A percentile compares a stretch with the other conserved stretches of the same genome.
phyloP scores from a whole-genome alignment of 2,329 filamentous ascomycete genomes.

The Aspergillus sp. region DNA sequence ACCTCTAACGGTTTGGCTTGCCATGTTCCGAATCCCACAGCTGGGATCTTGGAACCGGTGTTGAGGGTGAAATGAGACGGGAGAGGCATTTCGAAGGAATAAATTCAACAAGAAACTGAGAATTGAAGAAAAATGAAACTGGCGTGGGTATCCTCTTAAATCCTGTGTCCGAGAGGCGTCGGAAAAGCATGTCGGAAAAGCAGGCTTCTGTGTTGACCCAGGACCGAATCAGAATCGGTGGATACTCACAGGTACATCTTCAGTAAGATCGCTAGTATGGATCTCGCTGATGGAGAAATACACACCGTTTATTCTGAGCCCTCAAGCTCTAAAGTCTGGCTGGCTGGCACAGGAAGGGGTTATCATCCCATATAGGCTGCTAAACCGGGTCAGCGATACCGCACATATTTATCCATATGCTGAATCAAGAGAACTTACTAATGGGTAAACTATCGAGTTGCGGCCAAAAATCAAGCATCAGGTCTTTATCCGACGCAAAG shows the following conservation, averaged over 20 bases:
- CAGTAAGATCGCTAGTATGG: neutral
- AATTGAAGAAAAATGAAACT: neutral
- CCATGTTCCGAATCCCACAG: constrained; percentile 77
- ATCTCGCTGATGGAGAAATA: neutral
- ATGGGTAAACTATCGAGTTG: constrained; percentile 28
- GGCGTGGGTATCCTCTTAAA: constrained; percentile 2
- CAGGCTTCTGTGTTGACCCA: neutral
- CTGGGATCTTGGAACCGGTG: constrained; percentile 41
- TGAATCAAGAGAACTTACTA: constrained; percentile 9
- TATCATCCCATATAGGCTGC: constrained; percentile 1
- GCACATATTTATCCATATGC: no score
- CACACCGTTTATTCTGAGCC: neutral
- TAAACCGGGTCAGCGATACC: neutral
- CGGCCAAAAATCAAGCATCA: constrained; percentile 27
- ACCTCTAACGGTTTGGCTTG: constrained; percentile 71
- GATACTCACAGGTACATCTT: neutral
- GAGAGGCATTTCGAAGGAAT: constrained; percentile 11
- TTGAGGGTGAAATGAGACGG: constrained; percentile 25
- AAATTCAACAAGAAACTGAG: no score
- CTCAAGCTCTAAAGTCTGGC: no score
- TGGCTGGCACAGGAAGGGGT: no score
- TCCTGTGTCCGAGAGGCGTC: neutral
- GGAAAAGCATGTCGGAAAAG: constrained; percentile 11
- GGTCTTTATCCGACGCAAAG: constrained; percentile 20
- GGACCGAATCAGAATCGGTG: neutral